Base-by-base conservation (phyloP, 768 basidiomycete genomes). In the Mycena epipterygia region DNA sequence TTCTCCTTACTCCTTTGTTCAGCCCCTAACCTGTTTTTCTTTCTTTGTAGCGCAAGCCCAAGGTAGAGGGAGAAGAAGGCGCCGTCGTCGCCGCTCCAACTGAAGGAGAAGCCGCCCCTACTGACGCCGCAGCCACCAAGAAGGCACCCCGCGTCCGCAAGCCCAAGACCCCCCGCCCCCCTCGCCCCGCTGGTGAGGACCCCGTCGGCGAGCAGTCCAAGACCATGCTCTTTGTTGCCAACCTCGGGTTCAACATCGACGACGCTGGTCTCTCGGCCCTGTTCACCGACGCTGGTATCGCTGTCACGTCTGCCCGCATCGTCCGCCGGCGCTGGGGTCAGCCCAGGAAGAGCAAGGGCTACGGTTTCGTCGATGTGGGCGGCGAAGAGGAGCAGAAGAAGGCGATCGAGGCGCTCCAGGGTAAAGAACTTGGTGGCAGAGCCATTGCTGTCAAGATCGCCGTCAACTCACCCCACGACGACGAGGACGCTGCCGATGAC, bases 361-460 rank as follows among this genome's bases (percentile, higher is more conserved):
- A 97, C 81, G 97, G 96, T 60, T 99, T 99, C 78, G 97, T 99
- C 78, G 97, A 99, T 76, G 95, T 98, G 72, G 95, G 93, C 70
- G 85, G 85, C 74, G 92, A 96, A 81, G 93, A 90, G 75, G 91
- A 96, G 82, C 97, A 99, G 85, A 81, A 91, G 80, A 95, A 96
- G 85, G 97, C 96, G 61, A 93, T 99, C 72, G 90, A 90, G 65
- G 89, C 90, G 73, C 88, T 96, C 71, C 88, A 96, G 75, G 96
- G 95, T 80, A 95, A 95, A 81, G 93, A 97, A 71, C 84, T 99
- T 65, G 91, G 90, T 52, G 96, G 95, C 59, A 88, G 97, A 76
- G 79, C 88, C 73, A 92, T 99, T 78, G 94, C 93, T 71, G 95
- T 98, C 85, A 98, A 98, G 87, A 88, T 99, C 73, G 97, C 97